Evolutionary conservation across 148 eudicot species (phyloP), one percentile per base, ranked within the genome.

Genomic region (Camellia granthamiana): DNA sequence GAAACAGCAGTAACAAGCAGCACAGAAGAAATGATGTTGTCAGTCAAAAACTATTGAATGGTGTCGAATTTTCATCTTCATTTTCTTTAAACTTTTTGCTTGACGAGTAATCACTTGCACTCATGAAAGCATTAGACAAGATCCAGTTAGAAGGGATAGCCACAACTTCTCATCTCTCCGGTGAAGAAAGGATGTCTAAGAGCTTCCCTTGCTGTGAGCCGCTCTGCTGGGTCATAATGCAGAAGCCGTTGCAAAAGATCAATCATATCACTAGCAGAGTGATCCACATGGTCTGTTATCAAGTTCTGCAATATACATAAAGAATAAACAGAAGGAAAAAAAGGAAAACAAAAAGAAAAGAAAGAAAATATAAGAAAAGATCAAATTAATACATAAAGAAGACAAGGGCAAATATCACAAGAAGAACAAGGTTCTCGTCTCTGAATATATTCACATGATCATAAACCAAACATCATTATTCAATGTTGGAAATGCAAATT

Each of bases 221-320:
- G 77, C 73, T 87, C 84, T 65, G 77, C 43, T 71, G 91, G 91
- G 60, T 89, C 91, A 70, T 85, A 89, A 0, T 87, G 81, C 6
- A 89, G 78, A 54, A 89, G 91, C 76, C 91, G 88, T 87, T 87
- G 91, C 78, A 89, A 78, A 30, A 89, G 89, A 87, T 89, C 88
- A 51, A 89, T 89, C 59, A 89, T 70, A 81, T 85, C 91, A 61
- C 91, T 89, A 67, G 87, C 91, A 9, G 91, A 89, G 77, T 87
- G 91, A 74, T 89, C 91, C 62, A 89, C 91, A 64, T 89, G 91
- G 79, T 89, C 89, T 88, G 85, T 89, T 62, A 89, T 80, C 62
- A 89, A 72, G 75, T 87, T 89, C 91, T 89, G 89, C 83, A 74
- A 60, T 56, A 19, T 23, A 23, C 23, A 23, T 23, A 23, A 23